Evolutionary conservation across 176 grass and related monocot species (phyloP).

Genomic region (Tuctoria greenei): DNA sequence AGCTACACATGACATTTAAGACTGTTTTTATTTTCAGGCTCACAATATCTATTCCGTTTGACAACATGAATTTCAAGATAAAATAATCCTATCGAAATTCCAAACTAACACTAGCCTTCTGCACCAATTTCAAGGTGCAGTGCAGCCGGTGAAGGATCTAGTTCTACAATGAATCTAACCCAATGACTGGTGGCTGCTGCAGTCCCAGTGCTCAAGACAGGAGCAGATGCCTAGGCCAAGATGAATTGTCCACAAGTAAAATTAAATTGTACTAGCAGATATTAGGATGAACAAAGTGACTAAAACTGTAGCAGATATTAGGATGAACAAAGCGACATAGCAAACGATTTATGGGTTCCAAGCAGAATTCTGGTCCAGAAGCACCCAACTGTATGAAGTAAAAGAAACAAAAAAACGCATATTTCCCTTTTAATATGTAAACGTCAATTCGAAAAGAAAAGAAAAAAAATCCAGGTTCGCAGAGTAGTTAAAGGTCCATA

Average conservation of each 20-base stretch:
- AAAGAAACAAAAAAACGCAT: slow-evolving; percentile 19
- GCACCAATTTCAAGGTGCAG: slow-evolving; percentile 13
- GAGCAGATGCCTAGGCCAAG: slow-evolving; percentile 16
- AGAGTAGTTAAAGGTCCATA: too few relatives aligned
- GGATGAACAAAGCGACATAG: slow-evolving; percentile 24
- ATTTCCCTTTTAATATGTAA: slow-evolving; percentile 8
- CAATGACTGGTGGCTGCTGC: background rate
- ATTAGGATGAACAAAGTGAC: too few relatives aligned
- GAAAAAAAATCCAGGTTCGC: too few relatives aligned
- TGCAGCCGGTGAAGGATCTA: slow-evolving; percentile 8
- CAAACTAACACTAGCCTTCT: background rate
- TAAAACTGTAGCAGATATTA: slow-evolving; percentile 16
- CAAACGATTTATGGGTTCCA: slow-evolving; percentile 47
- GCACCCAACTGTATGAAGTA: too few relatives aligned
- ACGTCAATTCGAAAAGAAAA: too few relatives aligned
- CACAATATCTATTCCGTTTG: background rate
- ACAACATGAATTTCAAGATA: background rate
- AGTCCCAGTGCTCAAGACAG: slow-evolving; percentile 36
- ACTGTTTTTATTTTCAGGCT: slow-evolving; percentile 12
- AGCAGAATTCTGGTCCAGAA: slow-evolving; percentile 34
- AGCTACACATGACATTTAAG: slow-evolving; percentile 9
- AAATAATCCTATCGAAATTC: background rate
- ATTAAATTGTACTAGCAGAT: background rate
- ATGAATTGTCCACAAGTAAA: slow-evolving; percentile 17
- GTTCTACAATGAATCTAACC: background rate